Evolutionary conservation across 2,329 filamentous ascomycete genomes (phyloP).

Genomic region (Periconia digitata): DNA sequence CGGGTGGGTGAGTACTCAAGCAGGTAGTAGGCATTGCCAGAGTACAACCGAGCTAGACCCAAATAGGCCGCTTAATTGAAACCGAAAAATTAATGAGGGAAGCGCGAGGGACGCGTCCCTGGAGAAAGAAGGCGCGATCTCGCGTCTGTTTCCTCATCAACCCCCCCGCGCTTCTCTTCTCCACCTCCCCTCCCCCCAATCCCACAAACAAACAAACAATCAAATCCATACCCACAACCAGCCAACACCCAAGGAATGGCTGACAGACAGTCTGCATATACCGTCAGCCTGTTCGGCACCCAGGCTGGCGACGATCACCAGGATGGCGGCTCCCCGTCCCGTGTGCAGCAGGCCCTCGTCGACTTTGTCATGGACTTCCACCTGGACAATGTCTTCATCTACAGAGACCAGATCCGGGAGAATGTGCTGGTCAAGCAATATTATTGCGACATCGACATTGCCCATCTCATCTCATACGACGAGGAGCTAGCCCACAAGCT

Average conservation of each 20-base stretch:
- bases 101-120: no score
- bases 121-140: no score
- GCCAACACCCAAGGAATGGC: conserved; percentile 19
- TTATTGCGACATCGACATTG: conserved; percentile 94
- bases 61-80: not conserved
- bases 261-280: conserved; percentile 84
- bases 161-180: not conserved
- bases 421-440: conserved; percentile 94
- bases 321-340: conserved; percentile 34
- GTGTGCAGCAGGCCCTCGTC: conserved; percentile 75
- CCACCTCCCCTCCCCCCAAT: not conserved
- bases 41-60: not conserved
- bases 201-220: no score
- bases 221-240: no score
- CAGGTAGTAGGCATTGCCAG: not conserved
- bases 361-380: conserved; percentile 93
- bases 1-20: no score
- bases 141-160: not conserved
- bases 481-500: conserved; percentile 91
- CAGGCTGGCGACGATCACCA: conserved; percentile 36
- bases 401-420: conserved; percentile 94
- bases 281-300: conserved; percentile 72
- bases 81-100: no score
- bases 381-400: conserved; percentile 91
- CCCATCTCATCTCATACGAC: conserved; percentile 92